Base-by-base conservation (phyloP, 1,284 basidiomycete genomes). In the Phlebopus sp. region DNA sequence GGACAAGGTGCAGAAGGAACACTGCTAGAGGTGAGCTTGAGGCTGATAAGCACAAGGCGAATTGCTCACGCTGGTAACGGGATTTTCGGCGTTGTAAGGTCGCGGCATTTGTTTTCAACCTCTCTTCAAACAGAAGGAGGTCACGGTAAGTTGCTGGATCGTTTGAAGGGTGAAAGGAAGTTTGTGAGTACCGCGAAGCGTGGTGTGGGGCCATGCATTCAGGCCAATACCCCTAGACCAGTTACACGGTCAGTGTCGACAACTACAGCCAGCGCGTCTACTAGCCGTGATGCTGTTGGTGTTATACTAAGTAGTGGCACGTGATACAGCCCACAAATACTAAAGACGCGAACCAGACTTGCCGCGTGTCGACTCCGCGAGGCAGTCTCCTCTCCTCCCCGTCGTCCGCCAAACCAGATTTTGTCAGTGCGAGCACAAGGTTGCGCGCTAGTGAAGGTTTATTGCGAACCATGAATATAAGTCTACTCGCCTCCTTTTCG, bases 91-190 rank as follows among this genome's bases (percentile, higher is more conserved):
- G 77, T 60, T 90, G 84, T 15, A 98, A 73, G 52, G 80, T 82
- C 9, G 86, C 81, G 3, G 92, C 92, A 66, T 92, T 98, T 43
- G 89, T 90, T 71, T 98, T 98, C 46, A 99, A 81, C 14, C 97
- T 78, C 69, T 99, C 95, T 70, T 99, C 96, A 55, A 99, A 98
- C 43, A 94, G 74, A 32, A 98, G 78, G 23, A 99, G 74, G 67
- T 99, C 96, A 39, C 90, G 78, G 66, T 90, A 93, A 0, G 92
- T 94, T 14, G 82, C 75, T 41, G 78, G 69, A 52, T 70, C 69
- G 57, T 67, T 74, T 37, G 73, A 67, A 31, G 73, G 69, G 41
- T 71, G 66, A 41, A 64, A 64, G 1, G 56, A 62, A 15, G 54
- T 52, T 27, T 52, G 61, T 17, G 44, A 40, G 5, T 46, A 43